These are phyloP conservation scores for Rhizopus sp. DNA, from an alignment of 371 early-diverging fungal species.

Conservation along the genomic window DNA sequence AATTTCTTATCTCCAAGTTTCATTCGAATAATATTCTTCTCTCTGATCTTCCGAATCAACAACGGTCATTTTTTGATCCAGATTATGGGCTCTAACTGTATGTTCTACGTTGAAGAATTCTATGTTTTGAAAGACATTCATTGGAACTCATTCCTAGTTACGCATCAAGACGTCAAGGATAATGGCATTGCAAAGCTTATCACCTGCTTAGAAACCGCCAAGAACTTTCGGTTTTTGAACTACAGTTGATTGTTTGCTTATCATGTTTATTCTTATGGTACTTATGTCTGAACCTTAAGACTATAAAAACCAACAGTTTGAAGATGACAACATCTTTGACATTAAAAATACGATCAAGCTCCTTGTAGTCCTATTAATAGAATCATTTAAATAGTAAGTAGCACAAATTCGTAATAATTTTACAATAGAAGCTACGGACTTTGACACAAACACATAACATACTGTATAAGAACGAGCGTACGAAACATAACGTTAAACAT, in stretches of 20 bases:
- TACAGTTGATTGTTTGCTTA: constrained; percentile 14
- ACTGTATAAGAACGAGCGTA: constrained; percentile 15
- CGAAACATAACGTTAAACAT: constrained; percentile 18
- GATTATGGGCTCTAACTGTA: constrained; percentile 16
- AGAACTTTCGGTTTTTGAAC: constrained; percentile 9
- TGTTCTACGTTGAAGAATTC: constrained; percentile 10
- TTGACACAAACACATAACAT: constrained; percentile 17
- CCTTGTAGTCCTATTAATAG: constrained; percentile 5
- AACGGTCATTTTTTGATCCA: constrained; percentile 9
- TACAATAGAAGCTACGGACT: constrained; percentile 19
- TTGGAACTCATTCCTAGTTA: constrained; percentile 8
- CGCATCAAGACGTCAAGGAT: constrained; percentile 5
- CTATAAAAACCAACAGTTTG: constrained; percentile 7
- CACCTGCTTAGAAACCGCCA: constrained; percentile 7
- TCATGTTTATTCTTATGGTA: constrained; percentile 16
- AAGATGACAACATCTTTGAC: constrained; percentile 8
- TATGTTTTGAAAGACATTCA: constrained; percentile 15
- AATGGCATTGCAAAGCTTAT: constrained; percentile 11
- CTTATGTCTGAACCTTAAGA: constrained; percentile 6
- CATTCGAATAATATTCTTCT: constrained; percentile 13
- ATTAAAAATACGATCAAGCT: constrained; percentile 9
- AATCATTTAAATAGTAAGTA: constrained; percentile 11
- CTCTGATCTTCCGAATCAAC: constrained; percentile 7
- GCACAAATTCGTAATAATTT: constrained; percentile 15
- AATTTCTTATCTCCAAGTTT: constrained; percentile 13